These are phyloP conservation scores for Boletus rubropictus DNA, from an alignment of 768 basidiomycete species.

Conservation along the genomic window DNA sequence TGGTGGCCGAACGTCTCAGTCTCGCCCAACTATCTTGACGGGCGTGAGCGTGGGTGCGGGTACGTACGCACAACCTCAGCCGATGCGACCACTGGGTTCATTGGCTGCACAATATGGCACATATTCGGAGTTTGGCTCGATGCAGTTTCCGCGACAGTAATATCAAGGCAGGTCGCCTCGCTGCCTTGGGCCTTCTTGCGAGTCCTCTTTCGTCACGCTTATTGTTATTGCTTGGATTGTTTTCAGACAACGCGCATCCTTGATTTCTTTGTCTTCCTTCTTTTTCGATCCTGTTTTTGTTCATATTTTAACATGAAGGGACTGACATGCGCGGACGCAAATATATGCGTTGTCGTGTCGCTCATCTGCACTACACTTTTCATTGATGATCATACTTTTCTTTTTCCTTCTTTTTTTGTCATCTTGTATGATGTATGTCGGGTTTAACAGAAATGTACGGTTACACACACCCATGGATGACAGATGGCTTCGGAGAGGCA, in stretches of 20 bases:
- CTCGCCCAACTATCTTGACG: conserved; percentile 12
- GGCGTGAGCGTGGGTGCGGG: conserved; percentile 1
- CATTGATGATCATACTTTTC: neutral
- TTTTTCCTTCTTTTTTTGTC: conserved; percentile 8
- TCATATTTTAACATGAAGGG: neutral
- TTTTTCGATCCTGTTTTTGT: neutral
- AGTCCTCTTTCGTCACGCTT: conserved; percentile 1
- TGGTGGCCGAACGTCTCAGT: conserved; percentile 18
- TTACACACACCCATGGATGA: neutral
- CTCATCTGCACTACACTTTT: neutral
- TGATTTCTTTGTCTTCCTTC: neutral
- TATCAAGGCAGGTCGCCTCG: neutral
- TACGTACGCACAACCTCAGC: conserved; percentile 24
- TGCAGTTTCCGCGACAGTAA: conserved; percentile 21
- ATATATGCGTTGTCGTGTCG: neutral
- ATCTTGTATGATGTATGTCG: conserved; percentile 34
- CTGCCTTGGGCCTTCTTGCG: neutral
- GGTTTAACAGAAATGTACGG: neutral
- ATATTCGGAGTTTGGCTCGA: conserved; percentile 19
- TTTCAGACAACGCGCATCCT: conserved; percentile 2
- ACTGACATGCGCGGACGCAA: neutral
- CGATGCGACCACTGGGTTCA: conserved; percentile 14
- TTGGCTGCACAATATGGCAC: conserved; percentile 16
- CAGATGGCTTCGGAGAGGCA: too few relatives aligned
- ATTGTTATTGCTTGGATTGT: conserved; percentile 22